Evolutionary conservation across 768 basidiomycete species (phyloP), one percentile per base, ranked within the genome.

Genomic region (Boletus subcaerulescens): DNA sequence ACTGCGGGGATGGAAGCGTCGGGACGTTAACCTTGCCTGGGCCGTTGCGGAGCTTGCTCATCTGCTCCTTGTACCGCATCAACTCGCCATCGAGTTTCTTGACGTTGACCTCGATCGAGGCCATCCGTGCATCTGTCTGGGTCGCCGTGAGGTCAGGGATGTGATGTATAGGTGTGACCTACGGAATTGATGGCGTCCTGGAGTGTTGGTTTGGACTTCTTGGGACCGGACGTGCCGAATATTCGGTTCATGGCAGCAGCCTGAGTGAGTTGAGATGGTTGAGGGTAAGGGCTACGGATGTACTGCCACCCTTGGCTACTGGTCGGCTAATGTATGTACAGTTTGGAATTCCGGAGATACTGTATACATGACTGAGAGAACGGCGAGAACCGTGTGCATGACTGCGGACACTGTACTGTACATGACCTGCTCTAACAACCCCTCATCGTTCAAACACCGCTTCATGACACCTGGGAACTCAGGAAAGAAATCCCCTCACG

Each of bases 81-180:
- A 99, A 81, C 68, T 99, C 97, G 6, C 87, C 95, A 65, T 98
- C 95, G 29, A 99, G 81, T 71, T 98, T 99, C 76, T 88, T 89
- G 62, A 99, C 77, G 77, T 98, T 99, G 69, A 98, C 95, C 70
- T 99, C 94, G 58, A 97, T 90, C 13, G 89, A 85, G 26, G 86
- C 85, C 70, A 92, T 80, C 50, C 95, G 85, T 1, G 82, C 71
- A 69, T 98, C 95, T 68, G 93, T 97, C 94, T 97, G 59, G 7
- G 43, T 45, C 39, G 43, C 4, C 8, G 43, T 33, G 39, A 11
- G 44, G 48, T 60, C 35, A 42, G 49, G 13, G 48, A 40, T 43
- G 41, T 3, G 29, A 31, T 45, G 38, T 4, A 18, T 15, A 39
- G 29, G 36, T 12, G n/a, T 22, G 58, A 75, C 85, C 69, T 62